Percentiles rank a stretch among this genome's conserved stretches.
These are phyloP conservation scores for Chlorella sp. DNA, from an alignment of 139 green algal species.

Conservation along the genomic window DNA sequence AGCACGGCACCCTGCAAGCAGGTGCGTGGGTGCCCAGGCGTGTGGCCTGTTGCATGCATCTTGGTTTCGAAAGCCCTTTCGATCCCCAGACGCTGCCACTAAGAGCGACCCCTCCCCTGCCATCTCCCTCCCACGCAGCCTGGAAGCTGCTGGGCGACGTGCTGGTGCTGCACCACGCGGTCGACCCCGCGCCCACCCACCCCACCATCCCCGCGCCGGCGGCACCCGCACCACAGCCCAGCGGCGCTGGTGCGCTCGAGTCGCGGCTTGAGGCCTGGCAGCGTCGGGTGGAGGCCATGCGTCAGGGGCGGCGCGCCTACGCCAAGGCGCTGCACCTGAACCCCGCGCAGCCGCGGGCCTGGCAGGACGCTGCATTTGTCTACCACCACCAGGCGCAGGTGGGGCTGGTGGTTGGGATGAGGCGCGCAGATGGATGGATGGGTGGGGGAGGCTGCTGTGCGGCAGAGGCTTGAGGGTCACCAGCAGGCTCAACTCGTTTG, in stretches of 20 bases:
- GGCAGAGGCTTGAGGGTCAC: too few relatives aligned
- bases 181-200: slow-evolving; percentile 37
- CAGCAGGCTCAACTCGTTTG: neutral
- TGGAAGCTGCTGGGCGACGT: slow-evolving; percentile 82
- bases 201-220: neutral
- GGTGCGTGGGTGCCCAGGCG: neutral
- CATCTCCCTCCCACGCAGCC: slow-evolving; percentile 17
- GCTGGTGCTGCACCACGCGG: slow-evolving; percentile 60
- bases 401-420: neutral
- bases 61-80: too few relatives aligned
- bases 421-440: neutral
- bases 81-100: too few relatives aligned
- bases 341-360: slow-evolving; percentile 49
- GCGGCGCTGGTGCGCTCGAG: neutral
- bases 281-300: slow-evolving; percentile 44
- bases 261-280: slow-evolving; percentile 31
- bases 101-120: too few relatives aligned
- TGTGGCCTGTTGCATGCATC: neutral
- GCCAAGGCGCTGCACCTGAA: slow-evolving; percentile 66
- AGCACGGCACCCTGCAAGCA: slow-evolving; percentile 47
- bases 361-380: slow-evolving; percentile 58
- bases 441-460: neutral
- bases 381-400: slow-evolving; percentile 49
- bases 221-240: too few relatives aligned
- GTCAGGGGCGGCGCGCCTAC: slow-evolving; percentile 55